phyloP scores from a whole-genome alignment of 2,329 filamentous ascomycete species.

The Daldinia sp. region DNA sequence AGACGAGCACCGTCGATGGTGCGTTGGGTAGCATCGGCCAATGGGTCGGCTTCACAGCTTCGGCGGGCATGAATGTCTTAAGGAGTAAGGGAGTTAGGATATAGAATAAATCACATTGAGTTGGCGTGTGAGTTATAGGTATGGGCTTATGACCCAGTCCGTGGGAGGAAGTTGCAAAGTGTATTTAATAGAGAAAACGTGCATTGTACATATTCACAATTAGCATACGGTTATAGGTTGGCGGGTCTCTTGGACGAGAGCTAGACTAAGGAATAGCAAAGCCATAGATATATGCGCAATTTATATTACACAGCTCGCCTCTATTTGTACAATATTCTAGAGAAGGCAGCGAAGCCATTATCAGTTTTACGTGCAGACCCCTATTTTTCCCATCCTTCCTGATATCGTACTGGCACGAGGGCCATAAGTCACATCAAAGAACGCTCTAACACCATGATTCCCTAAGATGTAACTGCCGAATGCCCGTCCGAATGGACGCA shows the following conservation, averaged over 20 bases:
- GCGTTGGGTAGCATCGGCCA: slow-evolving; percentile 71
- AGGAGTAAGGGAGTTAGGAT: slow-evolving; percentile 88
- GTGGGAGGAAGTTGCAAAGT: not conserved
- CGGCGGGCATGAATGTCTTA: slow-evolving; percentile 79
- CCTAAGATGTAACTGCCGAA: slow-evolving; percentile 7
- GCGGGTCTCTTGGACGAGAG: not conserved
- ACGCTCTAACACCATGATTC: slow-evolving; percentile 1
- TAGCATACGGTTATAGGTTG: not conserved
- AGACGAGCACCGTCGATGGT: slow-evolving; percentile 69
- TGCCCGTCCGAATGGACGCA: slow-evolving; percentile 3
- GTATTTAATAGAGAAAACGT: not conserved
- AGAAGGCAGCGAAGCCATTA: slow-evolving; percentile 8
- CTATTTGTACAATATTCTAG: slow-evolving; percentile 20
- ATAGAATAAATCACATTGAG: slow-evolving; percentile 52
- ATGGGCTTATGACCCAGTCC: not conserved
- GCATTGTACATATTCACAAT: slow-evolving; percentile 1
- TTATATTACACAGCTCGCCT: slow-evolving; percentile 2
- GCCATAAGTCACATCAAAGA: not conserved
- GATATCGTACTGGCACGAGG: slow-evolving; percentile 1
- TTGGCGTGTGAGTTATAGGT: no score
- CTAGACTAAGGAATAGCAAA: not conserved
- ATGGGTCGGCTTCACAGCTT: slow-evolving; percentile 84
- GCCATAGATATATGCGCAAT: not conserved
- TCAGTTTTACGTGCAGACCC: slow-evolving; percentile 10
- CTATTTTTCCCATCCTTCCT: not conserved